Evolutionary conservation across 1,139 yeast genomes (phyloP).

Genomic region (Kurtzmaniella quercitrusa): DNA sequence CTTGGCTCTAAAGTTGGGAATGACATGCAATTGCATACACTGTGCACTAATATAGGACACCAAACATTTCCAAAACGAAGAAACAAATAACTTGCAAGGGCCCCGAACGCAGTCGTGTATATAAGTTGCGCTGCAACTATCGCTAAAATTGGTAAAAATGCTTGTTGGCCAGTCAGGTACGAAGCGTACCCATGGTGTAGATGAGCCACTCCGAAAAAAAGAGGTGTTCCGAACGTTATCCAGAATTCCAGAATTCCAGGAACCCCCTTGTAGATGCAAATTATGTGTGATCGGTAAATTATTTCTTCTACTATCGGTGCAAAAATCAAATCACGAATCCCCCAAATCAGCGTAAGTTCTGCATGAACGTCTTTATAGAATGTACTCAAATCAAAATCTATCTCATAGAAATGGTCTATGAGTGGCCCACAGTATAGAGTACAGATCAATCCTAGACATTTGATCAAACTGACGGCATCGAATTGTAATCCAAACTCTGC

Average conservation of each 20-base stretch:
- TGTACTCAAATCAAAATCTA: conserved; percentile 11
- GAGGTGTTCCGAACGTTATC: conserved; percentile 50
- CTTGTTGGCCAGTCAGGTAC: conserved; percentile 22
- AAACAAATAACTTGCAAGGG: conserved; percentile 62
- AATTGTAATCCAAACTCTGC: background rate
- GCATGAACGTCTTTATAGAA: conserved; percentile 14
- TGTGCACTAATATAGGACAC: conserved; percentile 63
- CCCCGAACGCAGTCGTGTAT: conserved; percentile 81
- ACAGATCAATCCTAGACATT: conserved; percentile 25
- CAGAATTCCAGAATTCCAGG: conserved; percentile 16
- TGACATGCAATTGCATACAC: conserved; percentile 75
- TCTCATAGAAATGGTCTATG: conserved; percentile 27
- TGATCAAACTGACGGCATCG: background rate
- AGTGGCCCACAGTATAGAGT: conserved; percentile 61
- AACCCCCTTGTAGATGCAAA: conserved; percentile 33
- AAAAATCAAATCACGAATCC: conserved; percentile 61
- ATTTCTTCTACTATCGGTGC: conserved; percentile 92
- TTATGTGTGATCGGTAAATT: conserved; percentile 63
- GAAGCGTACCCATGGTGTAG: conserved; percentile 74
- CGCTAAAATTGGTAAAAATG: conserved; percentile 30
- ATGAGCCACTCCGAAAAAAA: conserved; percentile 88
- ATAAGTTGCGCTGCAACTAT: conserved; percentile 53
- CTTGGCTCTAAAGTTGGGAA: conserved; percentile 49
- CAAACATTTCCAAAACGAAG: conserved; percentile 51
- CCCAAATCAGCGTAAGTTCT: conserved; percentile 37